Percentiles rank a stretch among this genome's conserved stretches.
Evolutionary conservation across 163 green algal genomes (phyloP).

Genomic region (Trebouxia gelatinosa): DNA sequence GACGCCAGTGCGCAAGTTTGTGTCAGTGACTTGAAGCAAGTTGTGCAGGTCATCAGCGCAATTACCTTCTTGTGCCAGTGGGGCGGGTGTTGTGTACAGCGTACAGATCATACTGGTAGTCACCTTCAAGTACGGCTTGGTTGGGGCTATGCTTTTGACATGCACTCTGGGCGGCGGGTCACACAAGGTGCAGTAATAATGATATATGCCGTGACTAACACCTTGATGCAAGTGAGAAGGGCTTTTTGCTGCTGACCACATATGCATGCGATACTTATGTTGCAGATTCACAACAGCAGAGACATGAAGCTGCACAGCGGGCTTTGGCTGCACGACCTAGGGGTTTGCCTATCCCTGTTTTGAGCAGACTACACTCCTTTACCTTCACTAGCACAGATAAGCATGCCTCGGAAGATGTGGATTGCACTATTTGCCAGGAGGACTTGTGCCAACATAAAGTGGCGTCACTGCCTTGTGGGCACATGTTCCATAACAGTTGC

Average conservation of each 20-base stretch:
- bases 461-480: constrained; percentile 17
- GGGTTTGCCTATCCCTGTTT: neutral
- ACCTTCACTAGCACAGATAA: constrained; percentile 1
- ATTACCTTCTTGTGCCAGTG: constrained; percentile 5
- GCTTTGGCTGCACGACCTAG: neutral
- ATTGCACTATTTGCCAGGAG: constrained; percentile 28
- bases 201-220: no score
- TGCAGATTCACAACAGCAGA: constrained; percentile 4
- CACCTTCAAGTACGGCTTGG: constrained; percentile 5
- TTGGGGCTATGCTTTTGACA: constrained; percentile 22
- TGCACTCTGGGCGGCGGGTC: neutral
- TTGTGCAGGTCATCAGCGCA: constrained; percentile 5
- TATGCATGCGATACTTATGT: no score
- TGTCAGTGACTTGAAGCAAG: no score
- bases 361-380: constrained; percentile 13
- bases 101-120: constrained; percentile 16
- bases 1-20: no score
- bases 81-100: constrained; percentile 12
- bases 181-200: neutral
- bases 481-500: constrained; percentile 19
- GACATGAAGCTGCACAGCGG: constrained; percentile 1
- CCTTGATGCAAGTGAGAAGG: no score
- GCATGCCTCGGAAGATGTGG: neutral
- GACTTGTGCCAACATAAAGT: neutral
- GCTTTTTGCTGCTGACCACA: no score